Conservation (phyloP, 306 rosid species). For the Trifolium repens region DNA sequence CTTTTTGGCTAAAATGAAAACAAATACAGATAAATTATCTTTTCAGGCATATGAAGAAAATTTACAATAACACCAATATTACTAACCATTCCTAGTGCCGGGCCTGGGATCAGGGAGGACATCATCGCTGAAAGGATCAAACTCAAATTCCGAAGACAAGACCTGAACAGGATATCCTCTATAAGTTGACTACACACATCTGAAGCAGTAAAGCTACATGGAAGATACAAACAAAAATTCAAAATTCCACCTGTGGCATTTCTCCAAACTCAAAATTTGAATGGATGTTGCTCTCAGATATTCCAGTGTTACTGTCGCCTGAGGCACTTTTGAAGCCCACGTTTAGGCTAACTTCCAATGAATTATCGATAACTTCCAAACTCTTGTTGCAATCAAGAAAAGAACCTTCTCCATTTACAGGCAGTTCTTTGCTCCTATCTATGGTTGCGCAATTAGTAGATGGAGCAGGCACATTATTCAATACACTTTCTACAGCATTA, state of each 20-base stretch:
- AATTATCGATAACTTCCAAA: slow-evolving; percentile 29
- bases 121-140: slow-evolving; percentile 52
- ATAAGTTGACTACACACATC: slow-evolving; percentile 29
- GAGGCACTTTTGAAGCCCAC: slow-evolving; percentile 45
- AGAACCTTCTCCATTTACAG: slow-evolving; percentile 41
- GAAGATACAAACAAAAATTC: not conserved
- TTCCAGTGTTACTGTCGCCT: slow-evolving; percentile 24
- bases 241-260: slow-evolving; percentile 45
- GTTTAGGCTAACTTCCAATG: slow-evolving; percentile 40
- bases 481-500: slow-evolving; percentile 41
- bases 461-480: slow-evolving; percentile 37
- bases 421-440: slow-evolving; percentile 25
- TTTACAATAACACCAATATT: slow-evolving; percentile 17
- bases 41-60: slow-evolving; percentile 29
- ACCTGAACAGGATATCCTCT: slow-evolving; percentile 45
- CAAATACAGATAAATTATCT: slow-evolving; percentile 17
- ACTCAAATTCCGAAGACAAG: slow-evolving; percentile 44
- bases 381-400: slow-evolving; percentile 35
- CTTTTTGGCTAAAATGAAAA: slow-evolving; percentile 50
- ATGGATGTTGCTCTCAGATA: slow-evolving; percentile 36
- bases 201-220: slow-evolving; percentile 14
- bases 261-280: slow-evolving; percentile 40
- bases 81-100: slow-evolving; percentile 51
- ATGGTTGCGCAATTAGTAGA: slow-evolving; percentile 33
- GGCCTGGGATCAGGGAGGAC: slow-evolving; percentile 50